phyloP scores from a whole-genome alignment of 1,139 yeast species.

The Wickerhamomyces sp. region DNA sequence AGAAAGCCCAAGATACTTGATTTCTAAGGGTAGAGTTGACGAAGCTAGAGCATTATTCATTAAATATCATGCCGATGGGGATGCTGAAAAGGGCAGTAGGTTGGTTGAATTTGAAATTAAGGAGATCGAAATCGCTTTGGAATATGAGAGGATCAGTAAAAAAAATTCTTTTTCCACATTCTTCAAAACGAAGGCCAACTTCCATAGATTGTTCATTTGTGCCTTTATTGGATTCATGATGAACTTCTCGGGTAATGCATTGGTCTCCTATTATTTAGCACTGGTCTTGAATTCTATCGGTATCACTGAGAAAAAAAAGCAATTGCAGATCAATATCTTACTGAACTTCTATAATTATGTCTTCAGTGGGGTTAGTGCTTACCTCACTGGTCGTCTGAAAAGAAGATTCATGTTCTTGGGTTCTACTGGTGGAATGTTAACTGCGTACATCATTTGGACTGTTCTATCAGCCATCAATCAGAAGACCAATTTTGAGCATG shows the following conservation, averaged over 20 bases:
- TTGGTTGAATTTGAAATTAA: constrained; percentile 38
- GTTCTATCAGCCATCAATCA: constrained; percentile 27
- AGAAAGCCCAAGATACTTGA: constrained; percentile 72
- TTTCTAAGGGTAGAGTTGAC: constrained; percentile 46
- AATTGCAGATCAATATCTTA: constrained; percentile 39
- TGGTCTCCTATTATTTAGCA: constrained; percentile 47
- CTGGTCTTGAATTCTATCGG: constrained; percentile 47
- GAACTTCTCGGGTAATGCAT: constrained; percentile 50
- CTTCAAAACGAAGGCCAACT: constrained; percentile 31
- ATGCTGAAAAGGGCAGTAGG: constrained; percentile 26
- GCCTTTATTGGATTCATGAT: constrained; percentile 34
- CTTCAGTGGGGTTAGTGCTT: background rate
- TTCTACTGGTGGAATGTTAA: constrained; percentile 26
- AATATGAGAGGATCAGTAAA: constrained; percentile 24
- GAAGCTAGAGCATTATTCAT: constrained; percentile 45
- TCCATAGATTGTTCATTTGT: constrained; percentile 41
- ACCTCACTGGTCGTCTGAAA: constrained; percentile 21
- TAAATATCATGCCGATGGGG: constrained; percentile 35
- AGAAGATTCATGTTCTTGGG: constrained; percentile 28
- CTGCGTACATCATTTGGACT: constrained; percentile 30
- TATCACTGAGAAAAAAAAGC: constrained; percentile 35
- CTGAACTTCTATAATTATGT: constrained; percentile 13
- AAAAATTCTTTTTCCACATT: constrained; percentile 33
- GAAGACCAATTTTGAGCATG: constrained; percentile 21
- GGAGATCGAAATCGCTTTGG: constrained; percentile 27